Percentiles rank a stretch among this genome's conserved stretches.
Conservation (phyloP, 345 rosid species). For the Syzygium jambos region DNA sequence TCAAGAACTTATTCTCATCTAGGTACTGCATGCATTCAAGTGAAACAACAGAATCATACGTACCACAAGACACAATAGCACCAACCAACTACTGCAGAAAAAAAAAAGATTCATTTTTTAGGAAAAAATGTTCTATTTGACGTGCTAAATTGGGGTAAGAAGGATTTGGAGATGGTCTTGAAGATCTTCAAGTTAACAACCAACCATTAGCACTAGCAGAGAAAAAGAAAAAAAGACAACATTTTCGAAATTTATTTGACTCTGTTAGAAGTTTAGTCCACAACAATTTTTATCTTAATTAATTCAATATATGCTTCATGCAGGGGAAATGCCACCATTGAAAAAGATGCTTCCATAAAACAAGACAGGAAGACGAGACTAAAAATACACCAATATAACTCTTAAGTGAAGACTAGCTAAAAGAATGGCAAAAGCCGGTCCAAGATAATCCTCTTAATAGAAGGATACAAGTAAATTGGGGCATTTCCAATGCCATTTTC, state of each 20-base stretch:
- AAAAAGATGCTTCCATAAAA: background rate
- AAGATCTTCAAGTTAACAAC: background rate
- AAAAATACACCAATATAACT: background rate
- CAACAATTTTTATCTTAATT: background rate
- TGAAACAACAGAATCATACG: background rate
- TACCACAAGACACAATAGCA: background rate
- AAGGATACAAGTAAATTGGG: no score
- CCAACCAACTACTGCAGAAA: background rate
- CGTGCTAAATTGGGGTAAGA: background rate
- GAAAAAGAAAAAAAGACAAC: background rate
- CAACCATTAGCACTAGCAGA: background rate
- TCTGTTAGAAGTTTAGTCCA: background rate
- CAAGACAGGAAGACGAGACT: background rate
- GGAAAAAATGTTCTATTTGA: background rate
- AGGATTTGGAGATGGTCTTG: background rate
- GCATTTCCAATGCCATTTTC: no score
- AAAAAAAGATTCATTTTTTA: background rate
- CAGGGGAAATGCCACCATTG: background rate
- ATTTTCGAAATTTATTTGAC: background rate
- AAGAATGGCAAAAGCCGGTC: background rate
- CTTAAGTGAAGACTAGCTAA: background rate
- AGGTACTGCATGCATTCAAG: conserved; percentile 59
- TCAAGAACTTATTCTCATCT: conserved; percentile 81
- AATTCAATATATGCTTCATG: background rate
- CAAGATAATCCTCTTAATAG: no score